Conservation (phyloP, 1,284 basidiomycete species). For the Sparassis latifolia region DNA sequence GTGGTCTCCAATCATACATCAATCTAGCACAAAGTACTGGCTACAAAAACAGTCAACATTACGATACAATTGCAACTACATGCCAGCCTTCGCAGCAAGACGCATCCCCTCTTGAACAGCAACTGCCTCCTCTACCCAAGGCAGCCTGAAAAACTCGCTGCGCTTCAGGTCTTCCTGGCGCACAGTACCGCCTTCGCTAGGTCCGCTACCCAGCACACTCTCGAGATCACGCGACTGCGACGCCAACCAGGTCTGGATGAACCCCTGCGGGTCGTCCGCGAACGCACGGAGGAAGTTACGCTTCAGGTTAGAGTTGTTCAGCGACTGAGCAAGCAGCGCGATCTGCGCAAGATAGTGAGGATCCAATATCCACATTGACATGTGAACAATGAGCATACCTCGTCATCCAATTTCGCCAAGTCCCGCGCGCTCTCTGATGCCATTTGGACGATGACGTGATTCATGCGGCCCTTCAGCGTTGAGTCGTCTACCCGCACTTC, state of each 20-base stretch:
- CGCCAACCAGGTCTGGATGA: slow-evolving; percentile 86
- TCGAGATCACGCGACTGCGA: slow-evolving; percentile 91
- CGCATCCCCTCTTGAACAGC: slow-evolving; percentile 51
- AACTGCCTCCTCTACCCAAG: slow-evolving; percentile 79
- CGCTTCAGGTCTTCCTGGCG: slow-evolving; percentile 83
- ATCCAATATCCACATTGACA: neutral
- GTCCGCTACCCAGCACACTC: slow-evolving; percentile 82
- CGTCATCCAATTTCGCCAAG: slow-evolving; percentile 79
- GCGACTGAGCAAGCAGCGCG: slow-evolving; percentile 70
- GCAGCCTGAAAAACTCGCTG: slow-evolving; percentile 84
- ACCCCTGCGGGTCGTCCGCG: slow-evolving; percentile 71
- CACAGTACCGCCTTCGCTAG: slow-evolving; percentile 73
- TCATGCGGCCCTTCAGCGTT: slow-evolving; percentile 69
- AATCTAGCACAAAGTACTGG: no score
- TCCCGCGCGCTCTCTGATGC: slow-evolving; percentile 65
- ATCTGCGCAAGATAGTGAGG: slow-evolving; percentile 40
- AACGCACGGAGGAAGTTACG: slow-evolving; percentile 84
- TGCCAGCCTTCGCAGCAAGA: slow-evolving; percentile 33
- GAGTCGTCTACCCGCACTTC: slow-evolving; percentile 88
- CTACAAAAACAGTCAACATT: no score
- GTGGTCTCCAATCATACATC: no score
- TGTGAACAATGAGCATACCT: slow-evolving; percentile 40
- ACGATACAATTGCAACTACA: slow-evolving; percentile 7
- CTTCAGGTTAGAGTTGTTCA: slow-evolving; percentile 83
- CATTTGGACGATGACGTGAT: slow-evolving; percentile 62